Conservation (phyloP, 1,284 basidiomycete species). For the Boletellus deceptivus region DNA sequence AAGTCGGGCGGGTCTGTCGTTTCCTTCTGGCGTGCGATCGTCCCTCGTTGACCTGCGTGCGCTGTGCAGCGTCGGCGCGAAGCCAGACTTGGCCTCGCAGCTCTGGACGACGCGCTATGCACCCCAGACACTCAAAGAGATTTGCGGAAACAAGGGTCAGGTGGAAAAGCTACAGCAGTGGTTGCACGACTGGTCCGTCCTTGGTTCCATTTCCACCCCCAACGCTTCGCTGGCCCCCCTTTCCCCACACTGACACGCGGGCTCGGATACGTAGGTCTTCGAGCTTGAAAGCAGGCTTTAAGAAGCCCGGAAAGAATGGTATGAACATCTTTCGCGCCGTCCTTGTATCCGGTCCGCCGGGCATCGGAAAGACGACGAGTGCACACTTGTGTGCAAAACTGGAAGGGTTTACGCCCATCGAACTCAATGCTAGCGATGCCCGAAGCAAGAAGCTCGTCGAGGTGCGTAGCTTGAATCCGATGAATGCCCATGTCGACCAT, state of each 20-base stretch:
- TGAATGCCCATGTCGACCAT: not conserved
- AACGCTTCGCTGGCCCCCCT: too few species aligned
- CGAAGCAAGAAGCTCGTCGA: conserved; percentile 97
- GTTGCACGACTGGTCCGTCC: conserved; percentile 80
- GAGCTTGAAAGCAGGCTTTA: conserved; percentile 76
- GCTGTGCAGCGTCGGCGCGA: conserved; percentile 23
- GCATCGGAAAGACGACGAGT: conserved; percentile 97
- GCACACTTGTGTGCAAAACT: conserved; percentile 90
- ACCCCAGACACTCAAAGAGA: conserved; percentile 81
- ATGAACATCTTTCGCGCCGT: conserved; percentile 88
- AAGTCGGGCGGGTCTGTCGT: conserved; percentile 22
- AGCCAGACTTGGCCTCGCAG: conserved; percentile 53
- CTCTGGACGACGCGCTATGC: conserved; percentile 98
- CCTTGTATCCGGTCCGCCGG: conserved; percentile 90
- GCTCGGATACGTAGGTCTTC: conserved; percentile 52
- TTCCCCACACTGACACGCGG: not conserved
- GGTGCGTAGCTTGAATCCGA: conserved; percentile 38
- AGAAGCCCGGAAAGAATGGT: conserved; percentile 91
- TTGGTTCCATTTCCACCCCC: too few species aligned
- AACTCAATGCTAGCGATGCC: conserved; percentile 94
- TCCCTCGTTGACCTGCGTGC: not conserved
- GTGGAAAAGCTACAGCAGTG: conserved; percentile 88
- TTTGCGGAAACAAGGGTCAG: conserved; percentile 92
- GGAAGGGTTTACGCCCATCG: conserved; percentile 89
- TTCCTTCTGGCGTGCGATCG: too few species aligned